phyloP scores from a whole-genome alignment of 208 protist species.

The Herpetomonas tarakana region DNA sequence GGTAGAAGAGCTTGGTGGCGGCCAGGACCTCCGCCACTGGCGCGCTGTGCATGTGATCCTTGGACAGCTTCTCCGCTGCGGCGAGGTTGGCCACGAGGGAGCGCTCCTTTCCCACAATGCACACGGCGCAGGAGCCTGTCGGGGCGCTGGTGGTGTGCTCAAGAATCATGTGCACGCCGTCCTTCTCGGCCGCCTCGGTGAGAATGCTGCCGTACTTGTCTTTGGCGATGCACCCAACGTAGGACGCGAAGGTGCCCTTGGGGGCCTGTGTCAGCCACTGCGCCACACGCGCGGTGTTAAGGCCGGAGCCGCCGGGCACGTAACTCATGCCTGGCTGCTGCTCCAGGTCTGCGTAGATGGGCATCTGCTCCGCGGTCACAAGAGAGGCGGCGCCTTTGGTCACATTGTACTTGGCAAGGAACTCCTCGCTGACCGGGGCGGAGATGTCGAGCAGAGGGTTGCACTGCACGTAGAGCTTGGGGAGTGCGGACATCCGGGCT shows the following conservation, averaged over 20 bases:
- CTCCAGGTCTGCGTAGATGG: conserved; percentile 90
- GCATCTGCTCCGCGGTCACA: conserved; percentile 92
- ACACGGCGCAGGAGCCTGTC: conserved; percentile 97
- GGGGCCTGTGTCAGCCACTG: conserved; percentile 89
- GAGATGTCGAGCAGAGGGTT: conserved; percentile 99
- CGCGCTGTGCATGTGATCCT: conserved; percentile 81
- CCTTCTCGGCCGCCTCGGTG: conserved; percentile 67
- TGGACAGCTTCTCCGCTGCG: conserved; percentile 96
- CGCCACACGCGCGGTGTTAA: conserved; percentile 96
- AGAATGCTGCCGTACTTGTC: conserved; percentile 94
- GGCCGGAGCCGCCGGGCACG: conserved; percentile 96
- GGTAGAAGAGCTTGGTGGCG: conserved; percentile 85
- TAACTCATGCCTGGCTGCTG: conserved; percentile 84
- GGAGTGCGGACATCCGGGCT: conserved; percentile 16
- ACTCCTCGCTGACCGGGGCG: conserved; percentile 83
- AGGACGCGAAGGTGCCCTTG: conserved; percentile 41
- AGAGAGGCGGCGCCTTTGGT: conserved; percentile 90
- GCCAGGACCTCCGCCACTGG: conserved; percentile 48
- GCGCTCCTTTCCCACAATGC: conserved; percentile 93
- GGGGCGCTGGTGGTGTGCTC: conserved; percentile 82
- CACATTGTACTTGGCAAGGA: conserved; percentile 93
- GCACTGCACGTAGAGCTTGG: conserved; percentile 83
- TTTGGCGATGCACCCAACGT: conserved; percentile 94
- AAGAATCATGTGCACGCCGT: conserved; percentile 89
- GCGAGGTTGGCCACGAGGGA: conserved; percentile 97